A percentile compares a stretch with the other conserved stretches of the same genome.
Conservation (phyloP, 257 asterid species). For the Nicotiana obtusifolia region DNA sequence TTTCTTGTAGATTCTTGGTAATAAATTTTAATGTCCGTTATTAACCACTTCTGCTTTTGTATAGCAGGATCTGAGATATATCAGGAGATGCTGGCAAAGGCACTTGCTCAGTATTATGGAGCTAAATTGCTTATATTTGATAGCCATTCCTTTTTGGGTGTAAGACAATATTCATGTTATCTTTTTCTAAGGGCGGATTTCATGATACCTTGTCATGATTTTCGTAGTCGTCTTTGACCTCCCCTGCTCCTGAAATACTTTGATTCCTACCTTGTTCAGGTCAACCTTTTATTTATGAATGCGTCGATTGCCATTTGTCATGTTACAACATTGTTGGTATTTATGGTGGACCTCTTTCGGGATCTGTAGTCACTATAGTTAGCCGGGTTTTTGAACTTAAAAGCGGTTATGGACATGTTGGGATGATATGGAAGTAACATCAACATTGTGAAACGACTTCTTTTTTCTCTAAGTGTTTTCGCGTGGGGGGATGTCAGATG, state of each 20-base stretch:
- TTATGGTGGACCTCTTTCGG: background rate
- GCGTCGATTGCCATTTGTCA: background rate
- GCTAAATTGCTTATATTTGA: slow-evolving; percentile 83
- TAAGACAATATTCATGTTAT: slow-evolving; percentile 29
- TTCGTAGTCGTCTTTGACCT: background rate
- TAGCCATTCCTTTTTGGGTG: slow-evolving; percentile 60
- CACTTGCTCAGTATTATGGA: slow-evolving; percentile 77
- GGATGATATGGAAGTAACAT: background rate
- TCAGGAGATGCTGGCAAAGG: slow-evolving; percentile 92
- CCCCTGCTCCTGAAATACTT: background rate
- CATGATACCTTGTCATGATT: background rate
- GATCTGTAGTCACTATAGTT: slow-evolving; percentile 1
- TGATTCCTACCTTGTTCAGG: background rate
- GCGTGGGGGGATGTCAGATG: background rate
- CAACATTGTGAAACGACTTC: background rate
- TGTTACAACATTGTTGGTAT: background rate
- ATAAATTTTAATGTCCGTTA: background rate
- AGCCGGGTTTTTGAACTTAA: background rate
- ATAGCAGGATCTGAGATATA: slow-evolving; percentile 75
- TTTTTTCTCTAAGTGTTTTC: background rate
- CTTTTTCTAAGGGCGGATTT: background rate
- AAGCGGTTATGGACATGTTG: background rate
- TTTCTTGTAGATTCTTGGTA: background rate
- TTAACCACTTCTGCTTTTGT: slow-evolving; percentile 4
- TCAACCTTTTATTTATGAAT: background rate